phyloP scores from a whole-genome alignment of 2,329 filamentous ascomycete species.

The Trichoderma breve region DNA sequence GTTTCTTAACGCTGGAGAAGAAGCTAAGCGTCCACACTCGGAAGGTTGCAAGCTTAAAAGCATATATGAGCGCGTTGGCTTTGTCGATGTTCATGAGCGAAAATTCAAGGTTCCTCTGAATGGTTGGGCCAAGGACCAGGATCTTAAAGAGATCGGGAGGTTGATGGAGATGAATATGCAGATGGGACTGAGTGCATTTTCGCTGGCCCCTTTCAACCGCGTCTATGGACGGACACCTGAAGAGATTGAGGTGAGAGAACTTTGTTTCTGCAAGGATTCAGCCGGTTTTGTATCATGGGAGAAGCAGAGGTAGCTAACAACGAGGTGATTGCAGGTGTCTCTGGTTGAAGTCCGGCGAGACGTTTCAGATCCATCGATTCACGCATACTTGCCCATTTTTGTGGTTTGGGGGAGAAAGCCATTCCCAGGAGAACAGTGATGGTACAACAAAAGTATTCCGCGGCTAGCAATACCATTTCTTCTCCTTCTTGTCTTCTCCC shows the following conservation, averaged over 20 bases:
- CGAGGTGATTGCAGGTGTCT: constrained; percentile 37
- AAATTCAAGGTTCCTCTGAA: constrained; percentile 55
- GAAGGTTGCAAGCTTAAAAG: constrained; percentile 36
- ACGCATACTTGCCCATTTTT: constrained; percentile 49
- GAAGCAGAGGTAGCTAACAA: not conserved
- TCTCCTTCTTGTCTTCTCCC: not conserved
- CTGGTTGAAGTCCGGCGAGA: constrained; percentile 50
- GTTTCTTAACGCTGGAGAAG: constrained; percentile 38
- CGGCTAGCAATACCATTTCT: not conserved
- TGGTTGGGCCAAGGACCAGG: constrained; percentile 49
- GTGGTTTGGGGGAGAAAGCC: constrained; percentile 54
- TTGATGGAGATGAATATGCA: constrained; percentile 46
- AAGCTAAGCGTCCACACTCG: constrained; percentile 38
- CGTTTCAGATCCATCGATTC: constrained; percentile 45
- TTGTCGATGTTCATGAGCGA: constrained; percentile 53
- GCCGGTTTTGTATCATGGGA: not conserved
- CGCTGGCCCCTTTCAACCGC: constrained; percentile 41
- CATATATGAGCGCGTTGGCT: constrained; percentile 49
- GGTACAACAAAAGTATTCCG: not conserved
- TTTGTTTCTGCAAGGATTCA: not conserved
- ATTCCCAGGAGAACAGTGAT: not conserved
- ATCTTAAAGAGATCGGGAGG: constrained; percentile 43
- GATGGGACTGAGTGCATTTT: constrained; percentile 46
- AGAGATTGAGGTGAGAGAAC: constrained; percentile 47
- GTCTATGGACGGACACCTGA: constrained; percentile 41